Base-by-base conservation (phyloP, 73 alveolate genomes). In the Uronychia setigera region DNA sequence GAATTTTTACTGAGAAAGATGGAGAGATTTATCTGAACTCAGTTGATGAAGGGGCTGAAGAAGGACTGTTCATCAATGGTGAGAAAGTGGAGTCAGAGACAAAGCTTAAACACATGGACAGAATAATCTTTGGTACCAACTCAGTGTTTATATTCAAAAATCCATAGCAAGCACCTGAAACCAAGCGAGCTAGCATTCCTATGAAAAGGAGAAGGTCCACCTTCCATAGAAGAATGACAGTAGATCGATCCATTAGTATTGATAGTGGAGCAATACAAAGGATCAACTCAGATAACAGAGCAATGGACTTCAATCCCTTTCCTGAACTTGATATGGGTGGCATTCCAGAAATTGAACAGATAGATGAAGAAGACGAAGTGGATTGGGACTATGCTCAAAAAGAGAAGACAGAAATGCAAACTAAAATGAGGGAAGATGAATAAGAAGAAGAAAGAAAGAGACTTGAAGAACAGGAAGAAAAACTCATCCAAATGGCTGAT, bases 71-170 rank as follows among this genome's bases (percentile, higher is more conserved):
- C 76, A 77, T 90, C 19, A 90, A 90, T 80, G 95, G 95, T 13
- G 83, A 80, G 28, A 32, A 78, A 1, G 74, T 78, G 1, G 19
- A 5, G 67, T 5, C 5, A 19, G 67, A 46, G 19, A 46, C n/a
- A 19, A 46, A 46, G 19, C 67, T 46, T 5, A 19, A 46, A 19
- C 67, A 46, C 67, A 11, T 46, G 67, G 97, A 92, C 76, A 76
- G 97, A 34, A 88, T 92, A 1, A 67, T 89, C 30, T 88, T 88
- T 33, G 97, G 94, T 33, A 77, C 94, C 19, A 92, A 92, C 67
- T 74, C 92, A 25, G 76, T 88, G 32, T 79, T 88, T 33, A 91
- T 92, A 25, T 82, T 83, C 78, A 91, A 82, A 35, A 59, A 88
- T 59, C 95, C 94, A 5, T 5, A 46, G 67, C 5, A 46, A 46